Evolutionary conservation across 176 grass and related monocot genomes (phyloP).

Genomic region (Oryza longistaminata): DNA sequence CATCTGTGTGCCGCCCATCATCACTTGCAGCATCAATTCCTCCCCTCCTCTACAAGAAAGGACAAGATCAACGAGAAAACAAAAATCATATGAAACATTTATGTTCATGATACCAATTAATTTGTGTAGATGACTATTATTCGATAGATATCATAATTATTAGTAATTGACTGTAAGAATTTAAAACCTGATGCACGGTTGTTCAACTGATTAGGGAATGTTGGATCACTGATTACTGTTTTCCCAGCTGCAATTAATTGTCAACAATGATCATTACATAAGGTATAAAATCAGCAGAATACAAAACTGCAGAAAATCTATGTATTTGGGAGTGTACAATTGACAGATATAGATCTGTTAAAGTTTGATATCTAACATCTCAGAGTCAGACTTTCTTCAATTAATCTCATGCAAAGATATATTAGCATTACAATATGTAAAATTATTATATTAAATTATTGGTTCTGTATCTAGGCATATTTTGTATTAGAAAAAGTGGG

Average conservation of each 20-base stretch:
- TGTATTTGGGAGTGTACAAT: neutral
- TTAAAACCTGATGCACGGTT: neutral
- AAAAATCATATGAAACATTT: no score
- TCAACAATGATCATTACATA: neutral
- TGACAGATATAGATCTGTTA: no score
- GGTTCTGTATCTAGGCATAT: neutral
- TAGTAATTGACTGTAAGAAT: neutral
- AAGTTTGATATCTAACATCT: no score
- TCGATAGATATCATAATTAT: neutral
- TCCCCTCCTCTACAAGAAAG: neutral
- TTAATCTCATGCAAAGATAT: no score
- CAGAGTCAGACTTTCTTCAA: no score
- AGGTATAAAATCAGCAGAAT: neutral
- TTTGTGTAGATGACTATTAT: neutral
- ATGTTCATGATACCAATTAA: neutral
- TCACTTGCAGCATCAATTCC: neutral
- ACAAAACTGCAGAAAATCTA: neutral
- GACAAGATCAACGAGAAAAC: neutral
- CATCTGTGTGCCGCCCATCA: neutral
- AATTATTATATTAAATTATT: no score
- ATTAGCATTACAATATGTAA: no score
- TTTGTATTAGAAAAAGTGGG: neutral
- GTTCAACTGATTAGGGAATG: neutral
- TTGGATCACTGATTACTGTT: neutral
- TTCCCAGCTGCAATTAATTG: neutral